phyloP scores from a whole-genome alignment of 768 basidiomycete genomes.

The Boletus vermiculosoides region DNA sequence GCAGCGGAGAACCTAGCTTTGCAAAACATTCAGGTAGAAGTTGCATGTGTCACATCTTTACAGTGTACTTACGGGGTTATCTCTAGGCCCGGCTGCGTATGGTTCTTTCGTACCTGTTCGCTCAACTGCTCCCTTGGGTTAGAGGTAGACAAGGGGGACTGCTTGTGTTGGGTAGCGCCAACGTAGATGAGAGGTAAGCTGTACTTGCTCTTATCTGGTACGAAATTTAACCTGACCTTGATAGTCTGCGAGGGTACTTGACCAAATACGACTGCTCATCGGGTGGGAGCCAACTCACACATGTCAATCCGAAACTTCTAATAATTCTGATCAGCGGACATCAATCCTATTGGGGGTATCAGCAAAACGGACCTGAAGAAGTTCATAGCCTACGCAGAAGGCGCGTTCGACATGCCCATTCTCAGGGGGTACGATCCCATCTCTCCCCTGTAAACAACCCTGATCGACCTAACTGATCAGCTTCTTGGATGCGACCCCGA shows the following conservation, averaged over 20 bases:
- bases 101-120: constrained; percentile 93
- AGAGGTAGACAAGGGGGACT: constrained; percentile 81
- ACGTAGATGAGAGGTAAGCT: constrained; percentile 91
- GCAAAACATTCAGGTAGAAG: constrained; percentile 87
- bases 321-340: constrained; percentile 60
- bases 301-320: not conserved
- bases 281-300: constrained; percentile 40
- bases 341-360: constrained; percentile 98
- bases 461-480: constrained; percentile 38
- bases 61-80: not conserved
- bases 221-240: not conserved
- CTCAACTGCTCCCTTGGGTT: constrained; percentile 91
- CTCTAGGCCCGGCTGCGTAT: constrained; percentile 84
- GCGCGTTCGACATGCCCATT: constrained; percentile 81
- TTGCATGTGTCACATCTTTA: not conserved
- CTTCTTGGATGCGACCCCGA: constrained; percentile 89
- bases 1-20: constrained; percentile 90
- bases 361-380: constrained; percentile 97
- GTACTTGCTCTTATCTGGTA: not conserved
- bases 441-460: not conserved
- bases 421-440: constrained; percentile 56
- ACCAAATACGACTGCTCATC: constrained; percentile 98
- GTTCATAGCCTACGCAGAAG: constrained; percentile 84
- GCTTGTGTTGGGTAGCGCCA: constrained; percentile 95
- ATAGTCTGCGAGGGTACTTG: constrained; percentile 88